phyloP scores from a whole-genome alignment of 345 rosid species.

The Brassica juncea region DNA sequence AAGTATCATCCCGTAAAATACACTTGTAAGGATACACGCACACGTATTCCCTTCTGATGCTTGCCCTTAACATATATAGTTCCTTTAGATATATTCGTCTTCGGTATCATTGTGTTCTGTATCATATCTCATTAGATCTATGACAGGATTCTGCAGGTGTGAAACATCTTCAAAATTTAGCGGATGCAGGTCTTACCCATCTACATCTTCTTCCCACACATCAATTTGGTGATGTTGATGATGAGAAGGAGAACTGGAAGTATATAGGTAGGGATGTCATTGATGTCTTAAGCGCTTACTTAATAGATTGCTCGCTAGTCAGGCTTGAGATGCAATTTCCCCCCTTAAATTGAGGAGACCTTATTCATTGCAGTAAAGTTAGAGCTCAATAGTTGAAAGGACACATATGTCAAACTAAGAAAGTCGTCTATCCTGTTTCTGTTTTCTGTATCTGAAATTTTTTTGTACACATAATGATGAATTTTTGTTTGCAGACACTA shows the following conservation, averaged over 20 bases:
- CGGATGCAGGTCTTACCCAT: constrained; percentile 87
- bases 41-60: too few species aligned
- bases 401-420: constrained; percentile 1
- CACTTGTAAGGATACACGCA: too few species aligned
- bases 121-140: constrained; percentile 21
- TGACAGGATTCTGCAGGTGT: constrained; percentile 82
- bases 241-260: constrained; percentile 85
- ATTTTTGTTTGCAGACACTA: constrained; percentile 55
- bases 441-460: constrained; percentile 3
- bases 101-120: background rate
- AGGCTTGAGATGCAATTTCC: background rate
- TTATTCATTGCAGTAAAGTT: constrained; percentile 14
- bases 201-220: constrained; percentile 84
- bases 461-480: constrained; percentile 2
- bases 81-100: too few species aligned
- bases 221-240: constrained; percentile 89
- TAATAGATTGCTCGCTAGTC: background rate
- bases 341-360: background rate
- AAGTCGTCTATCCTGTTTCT: constrained; percentile 5
- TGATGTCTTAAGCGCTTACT: constrained; percentile 21
- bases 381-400: constrained; percentile 1
- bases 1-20: too few species aligned
- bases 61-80: too few species aligned
- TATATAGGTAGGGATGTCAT: constrained; percentile 54
- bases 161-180: constrained; percentile 74